Percentiles rank a stretch among this genome's conserved stretches.
phyloP scores from a whole-genome alignment of 2,329 filamentous ascomycete species.

The Penicillium decumbens region DNA sequence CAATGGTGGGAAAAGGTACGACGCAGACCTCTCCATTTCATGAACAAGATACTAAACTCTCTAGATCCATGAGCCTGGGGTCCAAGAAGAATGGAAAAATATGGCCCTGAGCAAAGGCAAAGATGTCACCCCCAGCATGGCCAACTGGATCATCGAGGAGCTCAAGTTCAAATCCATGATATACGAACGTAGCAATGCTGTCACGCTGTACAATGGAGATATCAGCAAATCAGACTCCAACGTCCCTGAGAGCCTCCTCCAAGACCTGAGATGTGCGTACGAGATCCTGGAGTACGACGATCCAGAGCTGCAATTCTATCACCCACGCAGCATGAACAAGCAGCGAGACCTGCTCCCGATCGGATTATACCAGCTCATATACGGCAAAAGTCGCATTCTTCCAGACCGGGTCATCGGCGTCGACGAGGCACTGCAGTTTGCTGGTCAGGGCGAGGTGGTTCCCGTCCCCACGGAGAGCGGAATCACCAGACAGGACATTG shows the following conservation, averaged over 20 bases:
- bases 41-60: not conserved
- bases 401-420: slow-evolving; percentile 23
- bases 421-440: slow-evolving; percentile 23
- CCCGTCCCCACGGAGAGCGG: slow-evolving; percentile 25
- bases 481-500: slow-evolving; percentile 31
- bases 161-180: slow-evolving; percentile 49
- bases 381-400: slow-evolving; percentile 30
- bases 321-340: slow-evolving; percentile 51
- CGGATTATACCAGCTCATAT: slow-evolving; percentile 56
- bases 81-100: slow-evolving; percentile 31
- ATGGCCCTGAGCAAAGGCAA: slow-evolving; percentile 17
- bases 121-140: slow-evolving; percentile 36
- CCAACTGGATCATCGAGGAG: slow-evolving; percentile 44
- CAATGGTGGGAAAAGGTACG: slow-evolving; percentile 39
- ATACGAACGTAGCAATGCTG: slow-evolving; percentile 39
- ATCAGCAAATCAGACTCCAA: slow-evolving; percentile 53
- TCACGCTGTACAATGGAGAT: slow-evolving; percentile 47
- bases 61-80: slow-evolving; percentile 32
- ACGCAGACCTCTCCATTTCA: not conserved
- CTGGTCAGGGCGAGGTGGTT: slow-evolving; percentile 26
- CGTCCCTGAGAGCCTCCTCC: slow-evolving; percentile 37
- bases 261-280: slow-evolving; percentile 45
- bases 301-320: slow-evolving; percentile 54
- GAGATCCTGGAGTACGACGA: slow-evolving; percentile 50
- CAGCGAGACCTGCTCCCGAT: slow-evolving; percentile 62